These are phyloP conservation scores for button mushroom (Agaricus bisporus) DNA, from an alignment of 768 basidiomycete genomes.

Conservation along the genomic window DNA sequence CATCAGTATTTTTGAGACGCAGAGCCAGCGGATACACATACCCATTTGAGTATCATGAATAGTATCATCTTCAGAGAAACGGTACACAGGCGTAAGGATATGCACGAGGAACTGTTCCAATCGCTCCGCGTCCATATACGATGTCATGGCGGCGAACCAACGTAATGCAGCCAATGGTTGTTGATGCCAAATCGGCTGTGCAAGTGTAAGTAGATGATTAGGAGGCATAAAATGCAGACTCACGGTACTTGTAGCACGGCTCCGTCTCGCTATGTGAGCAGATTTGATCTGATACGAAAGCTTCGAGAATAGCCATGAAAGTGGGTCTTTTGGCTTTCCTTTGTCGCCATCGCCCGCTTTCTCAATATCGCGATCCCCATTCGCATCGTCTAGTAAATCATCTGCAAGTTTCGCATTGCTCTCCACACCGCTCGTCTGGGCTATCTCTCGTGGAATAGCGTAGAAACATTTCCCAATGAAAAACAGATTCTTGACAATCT, in stretches of 20 bases:
- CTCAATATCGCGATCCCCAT: conserved; percentile 15
- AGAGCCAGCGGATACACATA: conserved; percentile 27
- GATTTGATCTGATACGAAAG: conserved; percentile 83
- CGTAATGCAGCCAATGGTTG: conserved; percentile 77
- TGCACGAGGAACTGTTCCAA: conserved; percentile 74
- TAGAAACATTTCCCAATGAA: conserved; percentile 86
- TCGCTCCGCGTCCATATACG: conserved; percentile 51
- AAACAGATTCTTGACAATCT: conserved; percentile 90
- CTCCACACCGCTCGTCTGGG: conserved; percentile 14
- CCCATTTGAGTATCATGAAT: conserved; percentile 76
- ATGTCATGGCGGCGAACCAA: conserved; percentile 92
- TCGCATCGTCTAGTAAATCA: conserved; percentile 21
- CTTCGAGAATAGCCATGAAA: conserved; percentile 93
- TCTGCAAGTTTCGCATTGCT: conserved; percentile 24
- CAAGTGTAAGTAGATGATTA: conserved; percentile 7
- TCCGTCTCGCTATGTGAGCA: conserved; percentile 65
- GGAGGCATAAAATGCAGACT: conserved; percentile 14
- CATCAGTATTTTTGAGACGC: not conserved
- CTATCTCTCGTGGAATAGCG: conserved; percentile 24
- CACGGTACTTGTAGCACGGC: conserved; percentile 41
- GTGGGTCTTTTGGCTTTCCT: conserved; percentile 21
- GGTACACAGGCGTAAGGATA: conserved; percentile 81
- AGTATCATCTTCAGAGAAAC: conserved; percentile 82
- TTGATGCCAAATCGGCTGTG: conserved; percentile 74
- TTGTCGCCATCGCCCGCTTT: conserved; percentile 17